Percentiles rank a stretch among this genome's conserved stretches.
Evolutionary conservation across 192 early-diverging fungal genomes (phyloP).

Genomic region (Linnemannia exigua): DNA sequence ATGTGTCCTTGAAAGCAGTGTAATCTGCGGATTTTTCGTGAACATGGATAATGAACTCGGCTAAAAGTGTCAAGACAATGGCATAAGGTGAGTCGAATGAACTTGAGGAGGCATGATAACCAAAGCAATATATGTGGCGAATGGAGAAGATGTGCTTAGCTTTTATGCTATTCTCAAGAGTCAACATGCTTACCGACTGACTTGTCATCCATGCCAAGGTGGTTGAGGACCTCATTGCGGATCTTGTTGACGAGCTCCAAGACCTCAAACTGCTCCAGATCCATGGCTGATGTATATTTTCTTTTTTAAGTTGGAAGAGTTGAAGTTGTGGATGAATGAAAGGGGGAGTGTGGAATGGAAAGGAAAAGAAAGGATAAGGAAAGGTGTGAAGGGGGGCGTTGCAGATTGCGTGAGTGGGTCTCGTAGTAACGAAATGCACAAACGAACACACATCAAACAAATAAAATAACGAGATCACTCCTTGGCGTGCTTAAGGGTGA

Average conservation of each 20-base stretch:
- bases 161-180: neutral
- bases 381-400: neutral
- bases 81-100: neutral
- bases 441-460: neutral
- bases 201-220: slow-evolving; percentile 92
- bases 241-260: slow-evolving; percentile 93
- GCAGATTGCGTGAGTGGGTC: neutral
- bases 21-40: slow-evolving; percentile 77
- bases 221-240: slow-evolving; percentile 92
- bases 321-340: neutral
- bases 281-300: slow-evolving; percentile 33
- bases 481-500: neutral
- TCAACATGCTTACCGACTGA: slow-evolving; percentile 61
- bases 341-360: neutral
- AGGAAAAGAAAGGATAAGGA: too few relatives aligned
- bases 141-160: neutral
- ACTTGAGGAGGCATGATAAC: too few relatives aligned
- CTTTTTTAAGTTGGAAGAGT: neutral
- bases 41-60: slow-evolving; percentile 93
- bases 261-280: slow-evolving; percentile 87
- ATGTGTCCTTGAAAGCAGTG: slow-evolving; percentile 75
- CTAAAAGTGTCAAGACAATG: slow-evolving; percentile 48
- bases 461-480: neutral
- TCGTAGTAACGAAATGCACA: neutral
- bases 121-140: neutral